Conservation (phyloP, 2,329 filamentous ascomycete genomes). For the Teratosphaeria epicoccoides region DNA sequence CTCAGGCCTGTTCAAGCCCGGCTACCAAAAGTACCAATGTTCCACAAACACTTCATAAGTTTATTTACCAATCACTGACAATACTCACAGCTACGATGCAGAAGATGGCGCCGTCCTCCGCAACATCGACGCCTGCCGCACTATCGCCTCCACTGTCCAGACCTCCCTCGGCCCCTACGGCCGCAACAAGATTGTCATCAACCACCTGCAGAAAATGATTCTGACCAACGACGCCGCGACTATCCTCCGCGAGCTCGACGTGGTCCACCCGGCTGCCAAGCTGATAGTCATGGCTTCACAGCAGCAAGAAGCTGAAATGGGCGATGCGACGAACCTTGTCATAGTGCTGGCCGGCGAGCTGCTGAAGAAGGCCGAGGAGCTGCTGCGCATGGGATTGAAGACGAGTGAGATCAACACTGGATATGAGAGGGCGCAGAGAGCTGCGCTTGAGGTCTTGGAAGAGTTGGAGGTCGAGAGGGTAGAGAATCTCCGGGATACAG, state of each 20-base stretch:
- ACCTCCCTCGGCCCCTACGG: slow-evolving; percentile 95
- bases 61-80: slow-evolving; percentile 28
- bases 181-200: slow-evolving; percentile 99
- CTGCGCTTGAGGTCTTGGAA: slow-evolving; percentile 75
- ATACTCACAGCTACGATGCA: slow-evolving; percentile 72
- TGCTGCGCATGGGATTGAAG: slow-evolving; percentile 93
- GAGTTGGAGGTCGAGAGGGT: slow-evolving; percentile 80
- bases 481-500: slow-evolving; percentile 65
- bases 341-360: slow-evolving; percentile 93
- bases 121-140: slow-evolving; percentile 96
- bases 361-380: slow-evolving; percentile 91
- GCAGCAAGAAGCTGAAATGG: slow-evolving; percentile 98
- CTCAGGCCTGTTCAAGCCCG: slow-evolving; percentile 84
- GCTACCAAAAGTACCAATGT: slow-evolving; percentile 86
- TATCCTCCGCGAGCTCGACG: slow-evolving; percentile 92
- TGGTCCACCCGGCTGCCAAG: slow-evolving; percentile 96
- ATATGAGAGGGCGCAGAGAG: slow-evolving; percentile 88
- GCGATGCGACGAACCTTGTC: slow-evolving; percentile 94
- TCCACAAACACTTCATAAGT: slow-evolving; percentile 8
- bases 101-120: slow-evolving; percentile 98
- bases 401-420: slow-evolving; percentile 94
- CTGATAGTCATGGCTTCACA: slow-evolving; percentile 97
- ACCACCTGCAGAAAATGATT: slow-evolving; percentile 99
- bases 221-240: slow-evolving; percentile 95
- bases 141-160: slow-evolving; percentile 91